Base-by-base conservation (phyloP, 192 early-diverging fungal genomes). In the Backusella tarrabulga region DNA sequence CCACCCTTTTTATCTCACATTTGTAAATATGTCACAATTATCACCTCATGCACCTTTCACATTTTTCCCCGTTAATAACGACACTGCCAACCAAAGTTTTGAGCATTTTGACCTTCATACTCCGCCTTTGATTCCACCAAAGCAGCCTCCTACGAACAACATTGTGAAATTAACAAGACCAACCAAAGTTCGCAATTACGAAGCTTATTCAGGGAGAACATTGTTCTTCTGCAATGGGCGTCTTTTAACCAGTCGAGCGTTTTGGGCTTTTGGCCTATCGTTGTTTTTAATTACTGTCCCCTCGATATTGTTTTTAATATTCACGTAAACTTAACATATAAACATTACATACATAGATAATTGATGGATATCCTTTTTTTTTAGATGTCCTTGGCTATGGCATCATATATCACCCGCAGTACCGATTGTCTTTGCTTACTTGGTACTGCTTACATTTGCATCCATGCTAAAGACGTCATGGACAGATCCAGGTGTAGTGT, bases 391-490 rank as follows among this genome's bases (percentile, higher is more conserved):
- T 50, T 92, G 86, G 76, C 67, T 93, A 72, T 94, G 90, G 90
- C 52, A 70, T 44, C 73, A 90, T 56, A 42, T 93, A 23, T 82
- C 83, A 77, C 90, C 90, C 19, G 90, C 86, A 23, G 74, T 87
- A 3, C 90, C 92, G 15, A 89, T 93, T 81, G 75, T 94, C 21
- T 93, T 93, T 77, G 84, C 82, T 2, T 94, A 94, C 63, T 44
- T 93, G 54, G 85, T 91, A 23, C 82, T 90, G 1, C 79, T 93
- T 52, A 78, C 90, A 7, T 76, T 90, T 15, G 83, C 87, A 2
- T 91, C 90, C 3, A 94, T 94, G 93, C 73, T 93, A 52, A 92
- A 88, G 84, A 83, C 93, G 42, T 92, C 93, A 34, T 92, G 91
- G 85, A 89, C 90, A 11, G 93, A 94, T 77, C 93, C 93, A 7